phyloP scores from a whole-genome alignment of 345 rosid genomes.

The Moricandia moricandioides region DNA sequence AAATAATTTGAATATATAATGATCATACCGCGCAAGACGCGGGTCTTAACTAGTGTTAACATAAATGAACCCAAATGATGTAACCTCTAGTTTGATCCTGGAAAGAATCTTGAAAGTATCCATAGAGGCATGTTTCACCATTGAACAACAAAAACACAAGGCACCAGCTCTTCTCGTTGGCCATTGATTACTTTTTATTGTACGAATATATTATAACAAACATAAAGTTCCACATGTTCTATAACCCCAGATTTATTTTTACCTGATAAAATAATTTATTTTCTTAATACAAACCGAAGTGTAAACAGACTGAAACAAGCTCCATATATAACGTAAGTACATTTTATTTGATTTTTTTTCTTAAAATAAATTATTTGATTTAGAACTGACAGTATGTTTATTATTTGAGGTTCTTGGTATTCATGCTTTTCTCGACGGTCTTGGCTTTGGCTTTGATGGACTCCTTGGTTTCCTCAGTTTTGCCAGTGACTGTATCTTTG shows the following conservation, averaged over 20 bases:
- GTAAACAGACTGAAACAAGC: conserved; percentile 17
- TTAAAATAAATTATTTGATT: conserved; percentile 13
- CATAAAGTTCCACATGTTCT: background rate
- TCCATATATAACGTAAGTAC: background rate
- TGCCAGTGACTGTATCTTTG: conserved; percentile 34
- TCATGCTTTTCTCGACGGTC: conserved; percentile 41
- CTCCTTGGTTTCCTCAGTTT: conserved; percentile 37
- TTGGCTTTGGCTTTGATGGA: conserved; percentile 34
- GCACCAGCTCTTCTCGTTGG: background rate
- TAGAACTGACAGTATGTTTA: background rate
- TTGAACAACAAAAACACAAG: background rate
- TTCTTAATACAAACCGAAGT: conserved; percentile 21
- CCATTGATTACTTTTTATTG: background rate
- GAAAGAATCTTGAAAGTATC: background rate
- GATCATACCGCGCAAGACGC: too few relatives aligned
- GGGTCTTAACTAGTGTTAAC: too few relatives aligned
- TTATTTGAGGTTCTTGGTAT: conserved; percentile 37
- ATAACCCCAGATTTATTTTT: conserved; percentile 14
- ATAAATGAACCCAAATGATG: background rate
- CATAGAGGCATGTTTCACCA: background rate
- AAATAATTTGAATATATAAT: too few relatives aligned
- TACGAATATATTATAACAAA: background rate
- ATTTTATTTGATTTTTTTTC: conserved; percentile 20
- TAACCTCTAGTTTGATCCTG: background rate
- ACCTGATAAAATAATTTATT: background rate